Evolutionary conservation across 2,329 filamentous ascomycete species (phyloP).

Genomic region (Aspergillus vadensis): DNA sequence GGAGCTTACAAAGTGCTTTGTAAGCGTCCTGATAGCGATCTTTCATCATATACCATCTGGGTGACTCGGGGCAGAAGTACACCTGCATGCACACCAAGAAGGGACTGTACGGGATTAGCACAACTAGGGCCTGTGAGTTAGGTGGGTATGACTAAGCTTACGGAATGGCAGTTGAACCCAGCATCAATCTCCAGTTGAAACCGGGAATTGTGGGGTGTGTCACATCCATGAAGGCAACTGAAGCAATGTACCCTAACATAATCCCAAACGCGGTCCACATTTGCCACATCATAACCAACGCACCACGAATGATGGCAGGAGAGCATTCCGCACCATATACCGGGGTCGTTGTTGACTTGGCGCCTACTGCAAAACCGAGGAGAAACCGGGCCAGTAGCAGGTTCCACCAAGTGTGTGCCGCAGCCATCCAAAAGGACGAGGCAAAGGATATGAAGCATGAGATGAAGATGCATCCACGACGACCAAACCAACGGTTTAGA

Average conservation of each 20-base stretch:
- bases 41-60: conserved; percentile 51
- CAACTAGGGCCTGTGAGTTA: neutral
- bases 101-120: neutral
- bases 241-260: conserved; percentile 59
- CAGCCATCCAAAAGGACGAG: conserved; percentile 58
- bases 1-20: conserved; percentile 44
- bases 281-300: conserved; percentile 82
- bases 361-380: conserved; percentile 63
- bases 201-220: conserved; percentile 57
- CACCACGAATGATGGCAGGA: conserved; percentile 68
- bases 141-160: neutral
- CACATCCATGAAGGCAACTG: conserved; percentile 62
- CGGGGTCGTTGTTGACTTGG: neutral
- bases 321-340: conserved; percentile 68
- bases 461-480: conserved; percentile 73
- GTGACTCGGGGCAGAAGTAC: conserved; percentile 61
- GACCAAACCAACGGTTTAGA: conserved; percentile 37
- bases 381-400: conserved; percentile 70
- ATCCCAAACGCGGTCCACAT: conserved; percentile 54
- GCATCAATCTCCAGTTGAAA: conserved; percentile 67
- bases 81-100: conserved; percentile 54
- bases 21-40: conserved; percentile 45
- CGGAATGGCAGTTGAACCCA: conserved; percentile 66
- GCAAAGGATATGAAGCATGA: conserved; percentile 69
- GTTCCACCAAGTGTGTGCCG: conserved; percentile 70